Base-by-base conservation (phyloP, 352 stramenopile genomes). In the Peronospora tabacina region DNA sequence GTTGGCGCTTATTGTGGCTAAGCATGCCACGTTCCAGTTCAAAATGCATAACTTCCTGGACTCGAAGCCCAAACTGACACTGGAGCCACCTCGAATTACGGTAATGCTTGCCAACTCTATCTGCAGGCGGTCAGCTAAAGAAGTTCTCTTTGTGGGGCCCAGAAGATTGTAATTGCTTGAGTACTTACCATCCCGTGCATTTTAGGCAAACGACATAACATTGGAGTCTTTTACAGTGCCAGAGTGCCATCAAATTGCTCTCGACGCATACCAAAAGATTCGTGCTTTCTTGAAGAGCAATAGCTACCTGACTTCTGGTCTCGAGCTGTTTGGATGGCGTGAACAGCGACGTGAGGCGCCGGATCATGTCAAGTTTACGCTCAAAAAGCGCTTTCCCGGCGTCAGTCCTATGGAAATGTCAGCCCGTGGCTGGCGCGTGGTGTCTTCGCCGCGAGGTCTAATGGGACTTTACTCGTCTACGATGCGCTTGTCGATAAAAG, bases 271-370 rank as follows among this genome's bases (percentile, higher is more conserved):
- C 48, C 37, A 65, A 47, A 63, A 82, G 15, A 67, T 76, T 34
- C 51, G 63, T 7, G 24, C 45, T 17, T 84, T 84, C 48, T 48
- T 73, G 36, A 37, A 72, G 36, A 72, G 63, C 49, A 61, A 76
- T 7, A 52, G 49, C 34, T 75, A 67, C 41, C 29, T 76, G 26
- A 79, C 58, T 15, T 70, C 70, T 1, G 75, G 70, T 11, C 51
- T 68, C 34, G 68, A 62, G 33, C 26, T 83, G 4, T 83, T 80
- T 26, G 75, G 72, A 12, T 86, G 72, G 72, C 49, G 55, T 7
- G 75, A 86, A 30, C 63, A 68, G 19, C 72, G 72, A 10, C 58
- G 59, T 11, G 46, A 76, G 36, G 51, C 62, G 2, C 28, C 52
- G 2, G 62, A 68, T 44, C 61, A 67, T 38, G 57, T 86, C 45